Evolutionary conservation across 2,329 filamentous ascomycete species (phyloP).

Genomic region (Diaporthe sp.): DNA sequence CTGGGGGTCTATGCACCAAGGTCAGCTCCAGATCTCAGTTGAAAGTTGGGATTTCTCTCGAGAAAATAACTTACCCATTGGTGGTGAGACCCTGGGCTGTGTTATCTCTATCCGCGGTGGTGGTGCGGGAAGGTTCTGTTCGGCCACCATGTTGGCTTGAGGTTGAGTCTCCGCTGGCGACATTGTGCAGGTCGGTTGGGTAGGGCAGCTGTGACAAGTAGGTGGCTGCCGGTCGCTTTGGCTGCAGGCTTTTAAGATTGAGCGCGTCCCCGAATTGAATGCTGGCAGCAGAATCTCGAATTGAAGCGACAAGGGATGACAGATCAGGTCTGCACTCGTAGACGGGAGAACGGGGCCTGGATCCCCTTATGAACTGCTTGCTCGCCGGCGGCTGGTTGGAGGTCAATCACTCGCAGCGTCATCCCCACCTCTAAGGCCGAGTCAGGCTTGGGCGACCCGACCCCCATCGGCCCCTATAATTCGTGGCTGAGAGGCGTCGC

Average conservation of each 20-base stretch:
- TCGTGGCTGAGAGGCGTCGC: constrained; percentile 28
- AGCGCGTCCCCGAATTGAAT: background rate
- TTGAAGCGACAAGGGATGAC: background rate
- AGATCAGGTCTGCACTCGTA: accelerated
- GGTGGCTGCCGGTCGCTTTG: background rate
- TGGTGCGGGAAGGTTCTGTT: constrained; percentile 34
- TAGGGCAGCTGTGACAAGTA: background rate
- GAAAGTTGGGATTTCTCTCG: background rate
- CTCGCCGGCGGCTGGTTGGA: background rate
- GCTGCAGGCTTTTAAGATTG: background rate
- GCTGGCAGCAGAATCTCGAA: background rate
- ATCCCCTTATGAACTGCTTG: background rate
- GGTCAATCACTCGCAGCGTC: constrained; percentile 13
- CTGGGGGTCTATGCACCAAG: constrained; percentile 45
- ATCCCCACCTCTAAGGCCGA: constrained; percentile 30
- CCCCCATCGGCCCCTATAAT: constrained; percentile 25
- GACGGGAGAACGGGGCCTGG: background rate
- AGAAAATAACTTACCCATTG: constrained; percentile 36
- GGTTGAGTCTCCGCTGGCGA: constrained; percentile 33
- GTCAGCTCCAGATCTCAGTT: background rate
- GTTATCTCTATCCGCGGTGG: constrained; percentile 29
- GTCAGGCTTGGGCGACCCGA: constrained; percentile 16
- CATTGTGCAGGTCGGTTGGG: constrained; percentile 30
- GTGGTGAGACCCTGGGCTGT: constrained; percentile 32
- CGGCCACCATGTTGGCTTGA: constrained; percentile 35